Evolutionary conservation across 768 basidiomycete species (phyloP), one percentile per base, ranked within the genome.

Genomic region (Leccinellum albellum): DNA sequence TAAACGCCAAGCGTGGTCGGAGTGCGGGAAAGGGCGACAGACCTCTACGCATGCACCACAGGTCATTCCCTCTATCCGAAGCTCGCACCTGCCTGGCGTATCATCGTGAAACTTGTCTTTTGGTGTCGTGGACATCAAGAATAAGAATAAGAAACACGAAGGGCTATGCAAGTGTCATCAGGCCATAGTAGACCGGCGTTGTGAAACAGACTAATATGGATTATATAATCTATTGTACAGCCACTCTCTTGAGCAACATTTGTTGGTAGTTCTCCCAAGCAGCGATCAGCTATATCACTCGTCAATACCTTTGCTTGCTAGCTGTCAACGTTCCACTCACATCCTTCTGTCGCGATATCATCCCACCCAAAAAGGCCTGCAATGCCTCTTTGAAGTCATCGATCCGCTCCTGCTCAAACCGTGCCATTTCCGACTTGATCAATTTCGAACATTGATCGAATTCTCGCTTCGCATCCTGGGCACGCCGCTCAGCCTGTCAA

Each of bases 361-460:
- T 90, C 6, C 88, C 91, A 44, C 94, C 89, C 53, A 98, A 75
- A 71, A 93, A 94, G 4, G 80, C 79, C 70, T 92, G 89, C 61
- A 99, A 70, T 3, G 88, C 80, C 45, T 82, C 78, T 73, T 94
- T 95, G 73, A 98, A 97, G 69, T 98, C 96, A 49, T 92, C 89
- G 24, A 98, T 82, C 44, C 95, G 83, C 73, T 97, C 96, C 67
- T 86, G 83, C 74, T 99, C 96, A 67, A 98, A 98, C 44, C 96
- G 79, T 5, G 84, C 85, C 61, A 94, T 84, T 74, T 99, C 97
- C 4, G 82, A 75, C 73, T 98, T 98, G 63, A 94, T 86, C 20
- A 97, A 76, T 61, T 88, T 88, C 20, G 93, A 91, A 13, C 88
- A 87, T 21, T 89, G 83, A 45, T 98, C 95, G 67, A 89, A 99